Conservation (phyloP, 805 yeast species). For the Priceomyces haplophilus region DNA sequence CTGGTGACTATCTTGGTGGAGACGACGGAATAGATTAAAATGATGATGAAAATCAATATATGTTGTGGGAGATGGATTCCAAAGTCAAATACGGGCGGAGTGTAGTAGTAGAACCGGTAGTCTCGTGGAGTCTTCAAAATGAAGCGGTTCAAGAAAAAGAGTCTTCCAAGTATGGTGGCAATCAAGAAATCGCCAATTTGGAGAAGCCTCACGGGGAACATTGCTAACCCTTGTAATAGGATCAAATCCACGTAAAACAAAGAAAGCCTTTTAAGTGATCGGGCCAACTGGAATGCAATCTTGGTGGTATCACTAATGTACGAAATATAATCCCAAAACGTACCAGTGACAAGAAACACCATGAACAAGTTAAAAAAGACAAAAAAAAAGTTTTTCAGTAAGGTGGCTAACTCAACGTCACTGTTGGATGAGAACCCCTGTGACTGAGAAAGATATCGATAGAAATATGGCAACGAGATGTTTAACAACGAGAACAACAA, state of each 20-base stretch:
- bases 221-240: conserved; percentile 65
- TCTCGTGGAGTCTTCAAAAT: conserved; percentile 50
- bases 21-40: conserved; percentile 57
- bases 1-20: conserved; percentile 58
- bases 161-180: conserved; percentile 38
- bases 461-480: conserved; percentile 52
- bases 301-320: conserved; percentile 56
- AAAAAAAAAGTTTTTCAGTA: conserved; percentile 57
- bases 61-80: conserved; percentile 64
- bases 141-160: conserved; percentile 37
- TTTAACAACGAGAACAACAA: conserved; percentile 55
- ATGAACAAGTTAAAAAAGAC: conserved; percentile 59
- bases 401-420: conserved; percentile 55
- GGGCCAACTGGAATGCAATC: conserved; percentile 54
- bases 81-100: conserved; percentile 59
- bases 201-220: conserved; percentile 56
- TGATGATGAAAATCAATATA: conserved; percentile 54
- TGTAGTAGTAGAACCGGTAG: conserved; percentile 49
- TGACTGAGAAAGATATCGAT: conserved; percentile 45
- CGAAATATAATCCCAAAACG: conserved; percentile 58
- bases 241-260: conserved; percentile 59
- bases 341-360: conserved; percentile 61
- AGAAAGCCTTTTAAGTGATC: conserved; percentile 49
- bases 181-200: conserved; percentile 54
- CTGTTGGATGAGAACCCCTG: conserved; percentile 58